These are phyloP conservation scores for Fusarium begoniae DNA, from an alignment of 2,329 filamentous ascomycete genomes.

Conservation along the genomic window DNA sequence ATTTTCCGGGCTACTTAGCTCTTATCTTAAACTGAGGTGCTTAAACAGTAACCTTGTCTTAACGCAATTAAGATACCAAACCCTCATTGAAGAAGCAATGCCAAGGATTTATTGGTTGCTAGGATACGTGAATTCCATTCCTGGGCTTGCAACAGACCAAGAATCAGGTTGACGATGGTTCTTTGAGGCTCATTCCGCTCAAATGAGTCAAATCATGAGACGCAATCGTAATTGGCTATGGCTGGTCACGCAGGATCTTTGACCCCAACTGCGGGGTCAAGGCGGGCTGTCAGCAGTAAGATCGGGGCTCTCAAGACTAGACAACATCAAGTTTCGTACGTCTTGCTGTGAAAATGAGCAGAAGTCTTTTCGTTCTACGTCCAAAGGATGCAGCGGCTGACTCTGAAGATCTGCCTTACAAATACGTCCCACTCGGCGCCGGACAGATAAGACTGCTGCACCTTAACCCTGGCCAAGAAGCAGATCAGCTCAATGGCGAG, in stretches of 20 bases:
- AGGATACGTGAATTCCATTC: fast-evolving
- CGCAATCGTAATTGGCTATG: not conserved
- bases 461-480: not conserved
- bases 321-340: too few species aligned
- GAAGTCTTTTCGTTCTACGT: fast-evolving
- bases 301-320: fast-evolving
- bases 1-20: too few species aligned
- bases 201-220: too few species aligned
- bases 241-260: not conserved
- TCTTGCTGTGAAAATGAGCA: not conserved
- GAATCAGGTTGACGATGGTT: too few species aligned
- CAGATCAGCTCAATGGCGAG: not conserved
- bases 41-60: too few species aligned
- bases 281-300: fast-evolving
- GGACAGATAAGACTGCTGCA: not conserved
- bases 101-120: not conserved
- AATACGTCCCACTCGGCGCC: not conserved
- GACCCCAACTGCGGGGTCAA: not conserved
- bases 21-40: too few species aligned
- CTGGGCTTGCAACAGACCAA: not conserved
- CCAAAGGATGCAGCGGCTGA: fast-evolving
- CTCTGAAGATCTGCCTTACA: fast-evolving
- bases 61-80: too few species aligned
- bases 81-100: fast-evolving
- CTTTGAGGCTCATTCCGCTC: not conserved